Evolutionary conservation across 768 basidiomycete species (phyloP), one percentile per base, ranked within the genome.

Genomic region (Multifurca ochricompacta): DNA sequence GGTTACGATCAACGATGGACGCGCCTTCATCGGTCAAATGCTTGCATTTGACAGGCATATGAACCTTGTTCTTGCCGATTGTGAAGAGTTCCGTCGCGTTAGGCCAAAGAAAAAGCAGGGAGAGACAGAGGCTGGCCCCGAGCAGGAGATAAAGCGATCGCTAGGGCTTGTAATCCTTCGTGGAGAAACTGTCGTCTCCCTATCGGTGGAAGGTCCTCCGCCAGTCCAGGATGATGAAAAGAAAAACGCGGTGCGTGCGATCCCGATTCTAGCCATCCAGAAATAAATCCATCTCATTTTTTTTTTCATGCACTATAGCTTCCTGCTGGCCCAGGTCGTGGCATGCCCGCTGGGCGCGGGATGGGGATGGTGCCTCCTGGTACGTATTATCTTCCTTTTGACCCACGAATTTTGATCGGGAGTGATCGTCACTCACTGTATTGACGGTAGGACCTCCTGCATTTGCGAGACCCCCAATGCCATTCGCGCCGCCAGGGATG

Each of bases 41-140:
- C 87, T 99, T 69, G 96, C 96, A 48, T 99, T 97, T 69, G 96
- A 99, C 75, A 86, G 90, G 66, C 96, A 99, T 72, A 99, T 98
- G 96, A 99, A 99, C 73, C 77, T 99, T 63, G 96, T 99, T 41
- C 74, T 99, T 51, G 93, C 95, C 14, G 96, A 98, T 64, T 97
- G 94, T 67, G 96, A 99, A 71, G 96, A 99, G 71, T 99, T 98
- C 68, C 75, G 96, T 64, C 83, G 88, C 60, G 84, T 98, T 37
- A 75, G 88, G 60, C 87, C 87, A 35, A 97, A 98, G 77, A 92
- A 92, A 76, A 89, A 95, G 74, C 67, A 80, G 13, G 89, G 88
- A 25, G 84, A 82, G 71, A 70, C 66, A 35, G 89, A 85, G 67
- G 78, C 81, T 4, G 81, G 79, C 6, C 80, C 81, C 1, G 81